Evolutionary conservation across 768 basidiomycete genomes (phyloP), one percentile per base, ranked within the genome.

Genomic region (Tylopilus plumbeoviolaceoides): DNA sequence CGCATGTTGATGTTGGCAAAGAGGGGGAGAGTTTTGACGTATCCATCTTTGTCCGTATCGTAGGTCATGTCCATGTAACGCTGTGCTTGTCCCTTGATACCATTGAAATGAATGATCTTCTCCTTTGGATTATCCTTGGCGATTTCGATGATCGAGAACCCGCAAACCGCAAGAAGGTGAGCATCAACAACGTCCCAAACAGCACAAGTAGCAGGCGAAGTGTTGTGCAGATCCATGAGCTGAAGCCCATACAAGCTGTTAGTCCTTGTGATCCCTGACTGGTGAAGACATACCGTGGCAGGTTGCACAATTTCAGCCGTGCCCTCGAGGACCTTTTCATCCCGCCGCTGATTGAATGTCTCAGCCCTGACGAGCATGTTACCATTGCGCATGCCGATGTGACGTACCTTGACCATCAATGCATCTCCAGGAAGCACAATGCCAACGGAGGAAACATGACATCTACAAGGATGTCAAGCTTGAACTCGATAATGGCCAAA

Each of bases 61-160:
- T 98, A 98, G 5, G 90, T 89, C 89, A 99, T 97, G 61, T 95
- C 94, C 92, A 98, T 98, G 74, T 99, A 99, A n/a, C 97, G 85
- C 63, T 95, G 90, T 3, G 87, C 95, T 69, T 98, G 95, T 38
- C 97, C 97, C 74, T 98, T 98, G 72, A 98, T 91, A 68, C 97
- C 97, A 77, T 97, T 97, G 60, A 99, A 99, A 72, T 99, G 95
- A 61, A 99, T 87, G 0, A 93, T 99, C 78, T 98, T 93, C 72
- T 90, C 85, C 78, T 94, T 97, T 18, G 95, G 95, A 69, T 98
- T n/a, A n/a, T n/a, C n/a, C n/a, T n/a, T n/a, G n/a, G n/a, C n/a
- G n/a, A n/a, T n/a, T n/a, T n/a, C n/a, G 63, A 98, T 77, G 68
- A 99, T 98, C 5, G 95, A 98, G 78, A 99, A 99, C 42, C 97